phyloP scores from a whole-genome alignment of 2,329 filamentous ascomycete genomes.

The Calonectria hongkongensis region DNA sequence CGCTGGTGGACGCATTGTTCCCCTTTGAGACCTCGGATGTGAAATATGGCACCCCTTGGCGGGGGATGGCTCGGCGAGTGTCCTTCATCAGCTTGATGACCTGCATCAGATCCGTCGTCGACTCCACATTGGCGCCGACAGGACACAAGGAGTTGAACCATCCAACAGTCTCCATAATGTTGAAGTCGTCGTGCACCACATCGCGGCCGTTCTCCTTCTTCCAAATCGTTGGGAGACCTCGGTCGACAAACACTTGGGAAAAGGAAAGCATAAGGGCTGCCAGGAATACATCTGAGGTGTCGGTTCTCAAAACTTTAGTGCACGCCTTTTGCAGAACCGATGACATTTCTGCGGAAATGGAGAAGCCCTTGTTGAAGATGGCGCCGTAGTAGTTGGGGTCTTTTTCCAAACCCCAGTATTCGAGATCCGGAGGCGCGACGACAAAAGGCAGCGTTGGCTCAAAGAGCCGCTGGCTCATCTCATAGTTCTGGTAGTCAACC shows the following conservation, averaged over 20 bases:
- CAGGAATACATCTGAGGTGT: slow-evolving; percentile 72
- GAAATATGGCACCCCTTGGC: slow-evolving; percentile 70
- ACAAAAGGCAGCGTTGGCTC: slow-evolving; percentile 62
- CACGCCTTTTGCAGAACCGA: slow-evolving; percentile 64
- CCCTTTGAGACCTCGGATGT: slow-evolving; percentile 64
- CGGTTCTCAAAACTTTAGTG: slow-evolving; percentile 69
- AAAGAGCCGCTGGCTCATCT: slow-evolving; percentile 57
- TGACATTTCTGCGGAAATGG: slow-evolving; percentile 64
- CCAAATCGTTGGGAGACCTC: slow-evolving; percentile 71
- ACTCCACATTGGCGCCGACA: slow-evolving; percentile 65
- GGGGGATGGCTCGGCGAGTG: slow-evolving; percentile 64
- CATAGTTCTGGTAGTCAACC: slow-evolving; percentile 67
- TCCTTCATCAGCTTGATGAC: slow-evolving; percentile 74
- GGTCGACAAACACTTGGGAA: slow-evolving; percentile 72
- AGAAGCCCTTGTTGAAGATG: slow-evolving; percentile 64
- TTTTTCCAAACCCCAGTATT: slow-evolving; percentile 69
- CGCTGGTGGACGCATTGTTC: slow-evolving; percentile 59
- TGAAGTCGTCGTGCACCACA: slow-evolving; percentile 65
- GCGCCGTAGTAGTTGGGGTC: slow-evolving; percentile 68
- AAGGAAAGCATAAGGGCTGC: slow-evolving; percentile 74
- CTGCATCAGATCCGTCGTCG: slow-evolving; percentile 69
- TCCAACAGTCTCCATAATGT: slow-evolving; percentile 74
- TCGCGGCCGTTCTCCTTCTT: slow-evolving; percentile 71
- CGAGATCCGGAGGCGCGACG: slow-evolving; percentile 62
- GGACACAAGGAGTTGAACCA: slow-evolving; percentile 77